Evolutionary conservation across 192 early-diverging fungal genomes (phyloP).

Genomic region (Rhizophagus clarus): DNA sequence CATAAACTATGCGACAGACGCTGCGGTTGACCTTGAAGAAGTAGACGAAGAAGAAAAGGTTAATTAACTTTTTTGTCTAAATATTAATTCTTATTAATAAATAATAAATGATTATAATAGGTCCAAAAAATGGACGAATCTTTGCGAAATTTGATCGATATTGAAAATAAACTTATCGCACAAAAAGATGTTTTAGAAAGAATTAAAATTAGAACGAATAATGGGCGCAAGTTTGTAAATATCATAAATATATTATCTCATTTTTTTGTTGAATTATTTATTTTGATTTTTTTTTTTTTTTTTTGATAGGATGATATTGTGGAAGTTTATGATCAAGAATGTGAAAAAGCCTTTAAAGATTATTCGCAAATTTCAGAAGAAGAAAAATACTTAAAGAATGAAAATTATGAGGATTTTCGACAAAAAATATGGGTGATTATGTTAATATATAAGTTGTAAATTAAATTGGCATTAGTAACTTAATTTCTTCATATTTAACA

Average conservation of each 20-base stretch:
- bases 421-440: constrained; percentile 40
- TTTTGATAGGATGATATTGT: constrained; percentile 34
- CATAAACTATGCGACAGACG: background rate
- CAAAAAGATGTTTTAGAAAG: constrained; percentile 17
- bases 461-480: background rate
- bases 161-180: constrained; percentile 18
- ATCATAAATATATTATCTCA: background rate
- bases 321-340: background rate
- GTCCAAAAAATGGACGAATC: constrained; percentile 16
- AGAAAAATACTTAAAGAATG: constrained; percentile 30
- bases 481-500: background rate
- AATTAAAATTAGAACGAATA: background rate
- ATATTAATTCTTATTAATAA: constrained; percentile 1
- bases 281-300: background rate
- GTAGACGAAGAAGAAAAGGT: constrained; percentile 1
- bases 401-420: constrained; percentile 31
- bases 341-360: background rate
- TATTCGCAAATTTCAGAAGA: background rate
- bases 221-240: constrained; percentile 34
- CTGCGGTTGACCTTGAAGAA: constrained; percentile 11
- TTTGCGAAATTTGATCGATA: constrained; percentile 27
- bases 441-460: background rate
- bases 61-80: no score
- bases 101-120: background rate
- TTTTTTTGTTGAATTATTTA: background rate